phyloP scores from a whole-genome alignment of 495 filamentous ascomycete species.

The Trichoderma virens region DNA sequence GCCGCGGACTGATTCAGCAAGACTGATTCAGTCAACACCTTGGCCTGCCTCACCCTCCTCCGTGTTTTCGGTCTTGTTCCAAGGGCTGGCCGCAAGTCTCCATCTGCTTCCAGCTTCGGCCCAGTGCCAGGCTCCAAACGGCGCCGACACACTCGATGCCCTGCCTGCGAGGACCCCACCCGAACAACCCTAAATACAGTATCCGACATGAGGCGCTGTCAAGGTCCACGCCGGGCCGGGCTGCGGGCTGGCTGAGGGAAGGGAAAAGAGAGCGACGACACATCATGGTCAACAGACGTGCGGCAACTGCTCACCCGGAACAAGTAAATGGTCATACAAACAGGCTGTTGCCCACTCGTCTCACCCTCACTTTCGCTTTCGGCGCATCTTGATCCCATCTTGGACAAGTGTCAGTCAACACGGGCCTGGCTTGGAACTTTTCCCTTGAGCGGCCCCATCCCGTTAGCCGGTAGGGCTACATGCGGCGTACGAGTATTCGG shows the following conservation, averaged over 20 bases:
- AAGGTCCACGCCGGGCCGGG: neutral
- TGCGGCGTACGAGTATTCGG: neutral
- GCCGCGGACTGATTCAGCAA: neutral
- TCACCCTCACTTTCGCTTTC: neutral
- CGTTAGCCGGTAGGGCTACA: conserved; percentile 4
- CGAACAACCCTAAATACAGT: neutral
- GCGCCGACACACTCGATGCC: neutral
- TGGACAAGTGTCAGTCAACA: conserved; percentile 3
- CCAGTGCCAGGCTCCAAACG: neutral
- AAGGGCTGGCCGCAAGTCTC: neutral
- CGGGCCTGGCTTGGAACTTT: neutral
- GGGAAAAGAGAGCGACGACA: neutral
- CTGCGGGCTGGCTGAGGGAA: neutral
- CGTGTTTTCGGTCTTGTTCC: conserved; percentile 3
- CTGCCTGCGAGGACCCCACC: neutral
- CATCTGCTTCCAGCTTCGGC: neutral
- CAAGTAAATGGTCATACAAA: neutral
- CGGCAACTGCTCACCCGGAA: neutral
- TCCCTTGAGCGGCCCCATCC: neutral
- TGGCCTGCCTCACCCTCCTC: neutral
- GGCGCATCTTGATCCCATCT: neutral
- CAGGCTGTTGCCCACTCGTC: neutral
- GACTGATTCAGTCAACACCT: neutral
- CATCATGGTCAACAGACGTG: neutral
- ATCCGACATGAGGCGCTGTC: neutral